Base-by-base conservation (phyloP, 495 filamentous ascomycete genomes). In the Neurospora sp. region DNA sequence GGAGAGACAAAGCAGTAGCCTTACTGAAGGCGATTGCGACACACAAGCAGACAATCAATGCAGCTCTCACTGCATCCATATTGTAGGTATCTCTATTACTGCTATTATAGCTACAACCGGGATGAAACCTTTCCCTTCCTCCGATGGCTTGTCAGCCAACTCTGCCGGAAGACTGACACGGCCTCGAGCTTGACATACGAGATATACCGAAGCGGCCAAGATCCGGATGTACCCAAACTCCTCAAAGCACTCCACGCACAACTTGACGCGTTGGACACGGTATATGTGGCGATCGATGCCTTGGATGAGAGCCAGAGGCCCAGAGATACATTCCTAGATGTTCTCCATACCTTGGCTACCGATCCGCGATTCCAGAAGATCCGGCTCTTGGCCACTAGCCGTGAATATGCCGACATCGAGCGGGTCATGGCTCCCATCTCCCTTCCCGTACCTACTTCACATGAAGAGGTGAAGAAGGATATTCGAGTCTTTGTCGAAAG, bases 301-400 rank as follows among this genome's bases (percentile, higher is more conserved):
- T 20, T 82, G 1, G 81, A 83, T 48, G 81, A 82, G 71, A 78
- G 77, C 39, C 10, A 39, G 0, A 39, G 0, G 39, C 39, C 39
- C 0, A 39, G 39, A 39, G 3, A 39, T 0, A 39, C 39, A 12
- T 69, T 83, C 16, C 41, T 79, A 9, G 61, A 38, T 10, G 44
- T 79, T 18, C 70, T 82, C 35, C 37, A 37, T 39, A 72, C 38
- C 4, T 74, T 84, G 41, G 76, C 73, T 12, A 78, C 73, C 20
- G 76, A 83, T 9, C 14, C 5, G 2, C 65, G 76, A 39, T 84
- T 83, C 69, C 31, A 70, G 3, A 82, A 81, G 27, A 72, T 86
- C n/a, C 76, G 76, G 9, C 59, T 85, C 9, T 71, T 85, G 27
- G 78, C 78, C 53, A 83, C 83, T 4, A 86, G 85, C 73, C 78